A percentile compares a stretch with the other conserved stretches of the same genome.
These are phyloP conservation scores for Ceratocystis variospora DNA, from an alignment of 2,329 filamentous ascomycete genomes.

Conservation along the genomic window DNA sequence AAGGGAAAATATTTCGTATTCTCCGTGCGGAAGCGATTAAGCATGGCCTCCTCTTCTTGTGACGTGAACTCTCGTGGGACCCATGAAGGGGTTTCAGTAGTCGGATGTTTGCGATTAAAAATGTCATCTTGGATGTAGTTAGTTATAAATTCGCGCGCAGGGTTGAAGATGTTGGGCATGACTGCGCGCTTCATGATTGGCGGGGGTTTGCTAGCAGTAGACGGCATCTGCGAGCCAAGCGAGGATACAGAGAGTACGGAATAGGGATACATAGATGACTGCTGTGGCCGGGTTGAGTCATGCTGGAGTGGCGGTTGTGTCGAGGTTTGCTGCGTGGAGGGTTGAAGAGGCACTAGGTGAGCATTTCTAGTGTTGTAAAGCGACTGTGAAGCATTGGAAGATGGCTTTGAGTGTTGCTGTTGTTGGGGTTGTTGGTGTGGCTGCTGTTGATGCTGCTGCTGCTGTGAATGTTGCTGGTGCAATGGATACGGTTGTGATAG, in stretches of 20 bases:
- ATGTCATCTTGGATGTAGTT: constrained; percentile 8
- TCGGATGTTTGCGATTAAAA: background rate
- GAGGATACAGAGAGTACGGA: background rate
- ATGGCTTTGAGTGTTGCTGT: background rate
- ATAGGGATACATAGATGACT: background rate
- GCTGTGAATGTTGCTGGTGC: background rate
- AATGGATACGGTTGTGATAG: background rate
- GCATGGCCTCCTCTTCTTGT: constrained; percentile 9
- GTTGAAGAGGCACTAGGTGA: background rate
- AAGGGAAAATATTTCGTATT: constrained; percentile 25
- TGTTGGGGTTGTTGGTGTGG: background rate
- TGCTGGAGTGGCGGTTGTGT: constrained; percentile 3
- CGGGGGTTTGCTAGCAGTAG: constrained; percentile 6
- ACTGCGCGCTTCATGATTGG: constrained; percentile 4
- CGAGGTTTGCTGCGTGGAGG: background rate
- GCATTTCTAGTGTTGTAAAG: background rate
- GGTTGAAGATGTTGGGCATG: constrained; percentile 19
- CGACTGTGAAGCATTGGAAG: background rate
- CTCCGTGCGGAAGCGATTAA: constrained; percentile 20
- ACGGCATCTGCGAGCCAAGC: constrained; percentile 9
- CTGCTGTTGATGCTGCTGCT: background rate
- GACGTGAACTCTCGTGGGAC: constrained; percentile 7
- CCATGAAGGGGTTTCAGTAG: constrained; percentile 10
- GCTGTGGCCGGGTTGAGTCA: background rate
- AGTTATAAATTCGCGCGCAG: constrained; percentile 14